These are phyloP conservation scores for Tritrichomonas foetus DNA, from an alignment of 208 protist species.

Conservation along the genomic window DNA sequence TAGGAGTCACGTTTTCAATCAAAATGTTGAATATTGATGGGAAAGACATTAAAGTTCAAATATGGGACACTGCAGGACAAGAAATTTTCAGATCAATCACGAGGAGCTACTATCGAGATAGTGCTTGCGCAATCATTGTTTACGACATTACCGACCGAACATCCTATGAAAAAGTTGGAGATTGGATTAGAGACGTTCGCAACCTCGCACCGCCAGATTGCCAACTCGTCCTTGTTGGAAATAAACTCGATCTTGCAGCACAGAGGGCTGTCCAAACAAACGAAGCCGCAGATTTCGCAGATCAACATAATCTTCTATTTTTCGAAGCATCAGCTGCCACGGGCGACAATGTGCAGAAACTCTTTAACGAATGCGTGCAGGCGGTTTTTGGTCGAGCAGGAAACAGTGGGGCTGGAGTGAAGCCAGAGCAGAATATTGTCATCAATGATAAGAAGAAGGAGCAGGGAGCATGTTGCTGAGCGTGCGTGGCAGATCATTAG, in stretches of 20 bases:
- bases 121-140: conserved; percentile 28
- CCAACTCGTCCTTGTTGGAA: neutral
- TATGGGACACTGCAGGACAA: conserved; percentile 42
- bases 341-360: neutral
- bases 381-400: neutral
- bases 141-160: conserved; percentile 23
- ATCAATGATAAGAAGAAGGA: too few species aligned
- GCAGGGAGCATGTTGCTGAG: too few species aligned
- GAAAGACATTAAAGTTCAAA: conserved; percentile 27
- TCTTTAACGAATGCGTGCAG: conserved; percentile 11
- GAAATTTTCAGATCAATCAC: conserved; percentile 39
- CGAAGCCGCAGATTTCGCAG: neutral
- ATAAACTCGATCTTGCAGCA: conserved; percentile 1
- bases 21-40: neutral
- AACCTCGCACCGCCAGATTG: conserved; percentile 11
- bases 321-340: conserved; percentile 3
- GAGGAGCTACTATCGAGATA: conserved; percentile 29
- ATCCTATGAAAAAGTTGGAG: neutral
- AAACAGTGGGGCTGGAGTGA: too few species aligned
- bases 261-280: neutral
- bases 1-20: conserved; percentile 1
- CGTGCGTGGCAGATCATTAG: too few species aligned
- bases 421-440: too few species aligned
- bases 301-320: neutral
- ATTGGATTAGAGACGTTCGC: conserved; percentile 1